Evolutionary conservation across 352 stramenopile genomes (phyloP).

Genomic region (Globisporangium carolinianum): DNA sequence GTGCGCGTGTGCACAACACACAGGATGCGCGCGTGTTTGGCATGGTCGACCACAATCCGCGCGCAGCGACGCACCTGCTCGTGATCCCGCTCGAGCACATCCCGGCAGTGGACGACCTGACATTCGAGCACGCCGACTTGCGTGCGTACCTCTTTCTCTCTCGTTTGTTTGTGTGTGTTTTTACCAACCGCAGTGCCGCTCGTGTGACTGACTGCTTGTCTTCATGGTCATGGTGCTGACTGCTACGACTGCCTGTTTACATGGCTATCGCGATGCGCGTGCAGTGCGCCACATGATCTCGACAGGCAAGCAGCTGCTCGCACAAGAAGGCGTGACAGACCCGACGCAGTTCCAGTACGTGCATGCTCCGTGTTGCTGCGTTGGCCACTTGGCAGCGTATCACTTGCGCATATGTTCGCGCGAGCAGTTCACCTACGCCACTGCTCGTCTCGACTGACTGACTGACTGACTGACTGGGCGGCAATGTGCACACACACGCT

Average conservation of each 20-base stretch:
- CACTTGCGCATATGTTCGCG: no score
- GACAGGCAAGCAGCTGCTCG: slow-evolving; percentile 43
- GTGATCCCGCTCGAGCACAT: slow-evolving; percentile 65
- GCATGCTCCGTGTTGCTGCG: no score
- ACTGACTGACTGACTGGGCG: no score
- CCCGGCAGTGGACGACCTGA: slow-evolving; percentile 40
- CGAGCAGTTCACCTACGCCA: no score
- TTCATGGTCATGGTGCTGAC: no score
- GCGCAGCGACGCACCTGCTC: slow-evolving; percentile 44
- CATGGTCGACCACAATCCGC: slow-evolving; percentile 53
- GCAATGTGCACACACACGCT: not conserved
- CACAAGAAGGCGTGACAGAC: slow-evolving; percentile 29
- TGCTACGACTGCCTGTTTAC: no score
- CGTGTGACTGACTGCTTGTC: no score
- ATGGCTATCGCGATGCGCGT: not conserved
- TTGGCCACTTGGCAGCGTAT: not conserved
- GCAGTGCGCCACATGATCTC: slow-evolving; percentile 52
- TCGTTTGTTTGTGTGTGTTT: not conserved
- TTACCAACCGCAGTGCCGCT: no score
- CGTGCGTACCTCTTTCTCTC: slow-evolving; percentile 17
- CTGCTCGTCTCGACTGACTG: not conserved
- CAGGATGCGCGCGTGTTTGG: slow-evolving; percentile 57
- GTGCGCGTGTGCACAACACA: not conserved
- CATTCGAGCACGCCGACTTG: slow-evolving; percentile 25
- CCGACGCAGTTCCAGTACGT: slow-evolving; percentile 26